Base-by-base conservation (phyloP, 441 rosid genomes). In the Theobroma grandiflorum region DNA sequence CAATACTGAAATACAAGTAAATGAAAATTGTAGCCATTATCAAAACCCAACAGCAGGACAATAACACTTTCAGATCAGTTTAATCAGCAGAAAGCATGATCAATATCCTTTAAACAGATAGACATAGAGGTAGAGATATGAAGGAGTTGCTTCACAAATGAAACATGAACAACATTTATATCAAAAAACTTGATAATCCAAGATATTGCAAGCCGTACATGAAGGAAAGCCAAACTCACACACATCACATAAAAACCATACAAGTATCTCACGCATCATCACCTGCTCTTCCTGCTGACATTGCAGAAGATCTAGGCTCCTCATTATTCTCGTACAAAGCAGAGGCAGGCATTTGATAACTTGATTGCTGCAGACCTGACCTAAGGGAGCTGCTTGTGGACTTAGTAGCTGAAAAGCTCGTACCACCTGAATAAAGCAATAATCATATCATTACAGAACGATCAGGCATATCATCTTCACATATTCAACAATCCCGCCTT, bases 311-410 rank as follows among this genome's bases (percentile, higher is more conserved):
- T 79, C 75, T 58, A 49, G 83, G 79, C 79, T 90, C 97, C 79
- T 87, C 95, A 72, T 85, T 72, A 10, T 80, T 72, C 80, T 92
- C 96, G 75, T 92, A 94, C 72, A 96, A 87, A 83, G 98, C 98
- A 65, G 98, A 91, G 50, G 98, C 95, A 71, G 99, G 97, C 22
- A 80, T 96, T 86, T 92, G 98, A 80, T 88, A 96, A 80, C 90
- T 88, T 71, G 88, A 75, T 76, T 86, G 91, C 84, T 84, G 91
- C 75, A 72, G 91, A 78, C 82, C 84, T 43, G 87, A 83, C 75
- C 91, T 87, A 81, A 89, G 90, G 40, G 89, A 81, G 81, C 78
- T 55, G 80, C 71, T 72, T 8, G 85, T 50, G 22, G 88, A 78
- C 70, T 90, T 88, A 55, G 93, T 85, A 78, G 82, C 81, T 22